A percentile compares a stretch with the other conserved stretches of the same genome.
These are phyloP conservation scores for Starmera dryadoides DNA, from an alignment of 805 yeast species.

Conservation along the genomic window DNA sequence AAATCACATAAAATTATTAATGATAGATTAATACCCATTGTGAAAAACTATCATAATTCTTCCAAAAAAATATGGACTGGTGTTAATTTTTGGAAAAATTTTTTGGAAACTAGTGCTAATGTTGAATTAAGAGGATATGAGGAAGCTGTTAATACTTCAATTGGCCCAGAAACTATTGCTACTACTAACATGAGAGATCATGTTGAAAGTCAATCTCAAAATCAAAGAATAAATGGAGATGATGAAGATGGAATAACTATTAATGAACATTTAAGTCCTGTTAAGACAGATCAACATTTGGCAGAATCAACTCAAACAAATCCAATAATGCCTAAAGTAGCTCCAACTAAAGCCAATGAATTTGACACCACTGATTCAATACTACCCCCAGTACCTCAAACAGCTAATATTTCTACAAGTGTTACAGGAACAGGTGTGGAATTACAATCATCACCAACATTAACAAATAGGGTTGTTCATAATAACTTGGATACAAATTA, in stretches of 20 bases:
- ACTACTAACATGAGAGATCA: not conserved
- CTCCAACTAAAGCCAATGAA: conserved; percentile 3
- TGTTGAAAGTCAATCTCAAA: no score
- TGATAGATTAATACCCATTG: conserved; percentile 60
- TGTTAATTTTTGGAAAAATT: conserved; percentile 67
- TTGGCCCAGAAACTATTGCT: not conserved
- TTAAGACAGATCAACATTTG: conserved; percentile 9
- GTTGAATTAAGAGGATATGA: conserved; percentile 52
- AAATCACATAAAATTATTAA: conserved; percentile 61
- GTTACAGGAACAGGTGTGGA: conserved; percentile 18
- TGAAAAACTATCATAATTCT: conserved; percentile 50
- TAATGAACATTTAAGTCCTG: conserved; percentile 21
- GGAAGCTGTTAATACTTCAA: conserved; percentile 22
- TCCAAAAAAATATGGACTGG: conserved; percentile 59
- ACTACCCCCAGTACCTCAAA: conserved; percentile 17
- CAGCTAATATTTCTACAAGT: conserved; percentile 13
- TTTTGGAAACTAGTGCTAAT: conserved; percentile 70
- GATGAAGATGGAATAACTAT: conserved; percentile 1
- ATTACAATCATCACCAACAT: conserved; percentile 4
- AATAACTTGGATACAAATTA: conserved; percentile 16
- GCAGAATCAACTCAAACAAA: conserved; percentile 3
- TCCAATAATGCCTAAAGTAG: conserved; percentile 20
- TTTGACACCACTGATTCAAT: conserved; percentile 22
- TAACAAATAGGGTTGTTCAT: conserved; percentile 14
- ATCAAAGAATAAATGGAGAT: not conserved